Percentiles rank a stretch among this genome's conserved stretches.
Evolutionary conservation across 2,329 filamentous ascomycete species (phyloP).

Genomic region (Nothophaeocryptopus gaeumannii): DNA sequence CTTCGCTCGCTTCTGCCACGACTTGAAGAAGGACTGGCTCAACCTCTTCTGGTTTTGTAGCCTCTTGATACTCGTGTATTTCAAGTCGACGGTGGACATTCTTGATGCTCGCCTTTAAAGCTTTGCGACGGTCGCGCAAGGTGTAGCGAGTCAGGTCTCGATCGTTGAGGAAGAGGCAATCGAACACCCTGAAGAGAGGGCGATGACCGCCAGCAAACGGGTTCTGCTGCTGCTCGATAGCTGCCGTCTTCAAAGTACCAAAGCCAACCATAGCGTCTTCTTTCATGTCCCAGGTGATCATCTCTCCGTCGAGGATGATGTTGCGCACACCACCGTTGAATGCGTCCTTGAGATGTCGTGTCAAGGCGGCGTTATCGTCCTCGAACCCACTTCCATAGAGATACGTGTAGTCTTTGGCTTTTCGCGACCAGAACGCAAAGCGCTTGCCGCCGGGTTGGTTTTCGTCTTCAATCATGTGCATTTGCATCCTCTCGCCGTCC

Average conservation of each 20-base stretch:
- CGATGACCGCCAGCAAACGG: constrained; percentile 64
- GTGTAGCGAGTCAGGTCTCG: constrained; percentile 76
- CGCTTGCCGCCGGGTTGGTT: constrained; percentile 63
- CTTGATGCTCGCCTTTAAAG: constrained; percentile 68
- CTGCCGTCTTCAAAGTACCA: constrained; percentile 89
- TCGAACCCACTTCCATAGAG: constrained; percentile 77
- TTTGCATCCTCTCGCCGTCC: constrained; percentile 93
- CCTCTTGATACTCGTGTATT: constrained; percentile 69
- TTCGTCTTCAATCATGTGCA: constrained; percentile 80
- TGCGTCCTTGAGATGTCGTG: constrained; percentile 71
- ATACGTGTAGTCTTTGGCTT: constrained; percentile 94
- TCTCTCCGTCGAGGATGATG: constrained; percentile 92
- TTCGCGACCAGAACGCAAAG: constrained; percentile 91
- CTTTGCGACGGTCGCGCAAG: constrained; percentile 73
- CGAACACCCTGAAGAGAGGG: constrained; percentile 82
- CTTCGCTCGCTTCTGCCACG: constrained; percentile 82
- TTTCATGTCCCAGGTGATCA: constrained; percentile 95
- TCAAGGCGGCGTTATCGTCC: constrained; percentile 73
- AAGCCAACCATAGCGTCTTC: constrained; percentile 83
- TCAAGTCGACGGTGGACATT: constrained; percentile 75
- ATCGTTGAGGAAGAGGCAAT: constrained; percentile 86
- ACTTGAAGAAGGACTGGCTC: constrained; percentile 77
- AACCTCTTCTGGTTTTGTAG: constrained; percentile 67
- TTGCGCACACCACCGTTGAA: constrained; percentile 77
- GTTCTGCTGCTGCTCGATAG: constrained; percentile 73